Evolutionary conservation across 805 yeast genomes (phyloP).

Genomic region (Blastobotrys americana): DNA sequence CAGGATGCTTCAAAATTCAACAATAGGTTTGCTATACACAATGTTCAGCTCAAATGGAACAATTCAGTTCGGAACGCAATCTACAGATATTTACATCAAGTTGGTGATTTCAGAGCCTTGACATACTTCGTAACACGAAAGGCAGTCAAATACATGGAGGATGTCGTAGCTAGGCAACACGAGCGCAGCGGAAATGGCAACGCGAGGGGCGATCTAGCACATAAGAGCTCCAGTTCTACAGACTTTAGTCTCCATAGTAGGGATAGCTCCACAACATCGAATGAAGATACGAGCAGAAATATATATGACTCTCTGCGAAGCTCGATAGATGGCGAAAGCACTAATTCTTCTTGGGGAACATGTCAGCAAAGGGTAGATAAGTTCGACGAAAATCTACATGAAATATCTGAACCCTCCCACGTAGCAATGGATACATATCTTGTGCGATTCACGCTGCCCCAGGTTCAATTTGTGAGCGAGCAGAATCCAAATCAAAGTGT

Average conservation of each 20-base stretch:
- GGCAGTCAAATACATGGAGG: constrained; percentile 45
- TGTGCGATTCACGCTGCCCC: constrained; percentile 70
- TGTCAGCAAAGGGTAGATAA: constrained; percentile 11
- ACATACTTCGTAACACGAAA: constrained; percentile 40
- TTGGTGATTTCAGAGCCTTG: constrained; percentile 40
- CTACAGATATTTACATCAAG: constrained; percentile 48
- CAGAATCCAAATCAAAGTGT: constrained; percentile 51
- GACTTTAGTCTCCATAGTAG: too few relatives aligned
- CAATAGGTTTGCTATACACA: constrained; percentile 67
- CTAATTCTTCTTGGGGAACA: constrained; percentile 5
- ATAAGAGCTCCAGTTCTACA: too few relatives aligned
- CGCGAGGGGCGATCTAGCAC: too few relatives aligned
- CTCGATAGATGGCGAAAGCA: neutral
- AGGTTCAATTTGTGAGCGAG: constrained; percentile 60
- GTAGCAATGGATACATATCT: constrained; percentile 46
- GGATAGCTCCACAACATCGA: neutral
- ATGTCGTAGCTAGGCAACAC: constrained; percentile 38
- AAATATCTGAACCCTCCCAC: constrained; percentile 29
- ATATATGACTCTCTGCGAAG: neutral
- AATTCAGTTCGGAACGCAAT: constrained; percentile 57
- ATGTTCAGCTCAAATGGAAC: constrained; percentile 74
- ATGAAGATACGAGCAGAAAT: neutral
- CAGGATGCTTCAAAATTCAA: constrained; percentile 34
- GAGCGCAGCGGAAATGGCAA: constrained; percentile 5
- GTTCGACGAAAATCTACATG: constrained; percentile 48